Evolutionary conservation across 202 grass and related monocot species (phyloP), one percentile per base, ranked within the genome.

Genomic region (Zoysia matrella): DNA sequence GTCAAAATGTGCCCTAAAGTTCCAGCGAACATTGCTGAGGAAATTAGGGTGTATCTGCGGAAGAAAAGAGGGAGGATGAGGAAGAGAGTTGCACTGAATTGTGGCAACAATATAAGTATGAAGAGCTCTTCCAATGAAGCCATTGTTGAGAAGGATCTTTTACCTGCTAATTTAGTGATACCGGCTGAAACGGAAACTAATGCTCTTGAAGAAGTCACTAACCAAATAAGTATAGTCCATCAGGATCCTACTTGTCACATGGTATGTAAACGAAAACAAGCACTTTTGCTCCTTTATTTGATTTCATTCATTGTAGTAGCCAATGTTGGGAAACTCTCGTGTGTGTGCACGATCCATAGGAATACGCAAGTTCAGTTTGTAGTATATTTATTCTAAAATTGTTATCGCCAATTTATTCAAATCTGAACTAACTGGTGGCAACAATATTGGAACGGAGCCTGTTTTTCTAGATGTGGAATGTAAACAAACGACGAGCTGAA

Each of bases 1-100:
- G 94, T 97, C 76, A 89, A 78, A 71, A 93, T 92, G 77, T 97
- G 94, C 42, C 87, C 89, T 54, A 90, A 83, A 55, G 91, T 88
- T 85, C 94, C 94, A 75, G 65, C 69, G 51, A 67, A 88, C 0
- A 81, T 97, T 41, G 67, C 84, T 79, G 82, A 90, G 66, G 71
- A 82, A 74, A 90, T 94, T 72, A 85, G 79, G 83, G 78, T 90
- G 13, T 85, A 97, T 85, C 75, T 90, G 42, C 71, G 62, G 63
- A 85, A 74, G 82, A 95, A 92, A 79, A 68, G 86, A 71, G 52
- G 85, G 56, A 88, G 88, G 67, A 74, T 71, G 63, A 88, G 79
- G 76, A 89, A 86, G 75, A 52, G 67, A 82, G 73, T 67, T 75
- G 80, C 41, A 67, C 55, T n/a, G 65, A 80, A 84, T 82, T 47